These are phyloP conservation scores for Acacia confusa DNA, from an alignment of 306 rosid species.

Conservation along the genomic window DNA sequence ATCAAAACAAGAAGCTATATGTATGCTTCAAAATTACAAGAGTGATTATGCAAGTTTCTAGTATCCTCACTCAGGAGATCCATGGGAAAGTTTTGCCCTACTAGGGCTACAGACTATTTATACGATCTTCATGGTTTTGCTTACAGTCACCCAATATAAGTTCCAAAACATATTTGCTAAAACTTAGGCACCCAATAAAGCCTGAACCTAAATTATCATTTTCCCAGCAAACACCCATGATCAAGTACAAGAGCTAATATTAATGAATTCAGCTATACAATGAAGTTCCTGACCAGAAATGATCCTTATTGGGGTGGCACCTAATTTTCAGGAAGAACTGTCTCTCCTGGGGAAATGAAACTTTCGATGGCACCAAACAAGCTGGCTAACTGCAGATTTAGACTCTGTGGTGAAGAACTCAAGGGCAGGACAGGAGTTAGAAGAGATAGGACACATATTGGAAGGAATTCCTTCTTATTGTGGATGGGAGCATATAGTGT, in stretches of 20 bases:
- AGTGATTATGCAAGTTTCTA: background rate
- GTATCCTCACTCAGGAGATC: background rate
- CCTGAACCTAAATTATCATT: conserved; percentile 3
- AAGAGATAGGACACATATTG: conserved; percentile 71
- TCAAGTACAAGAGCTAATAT: conserved; percentile 21
- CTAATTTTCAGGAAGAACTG: conserved; percentile 45
- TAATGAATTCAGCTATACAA: conserved; percentile 36
- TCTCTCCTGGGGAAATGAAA: conserved; percentile 56
- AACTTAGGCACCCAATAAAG: conserved; percentile 14
- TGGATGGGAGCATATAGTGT: conserved; percentile 58
- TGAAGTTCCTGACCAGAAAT: background rate
- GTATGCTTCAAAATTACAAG: background rate
- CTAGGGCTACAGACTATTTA: background rate
- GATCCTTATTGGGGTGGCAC: conserved; percentile 25
- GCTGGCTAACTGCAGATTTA: conserved; percentile 54
- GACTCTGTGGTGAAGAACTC: conserved; percentile 40
- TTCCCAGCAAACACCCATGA: conserved; percentile 16
- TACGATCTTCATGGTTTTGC: background rate
- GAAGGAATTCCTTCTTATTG: conserved; percentile 61
- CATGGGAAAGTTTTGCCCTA: background rate
- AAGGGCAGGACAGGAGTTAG: conserved; percentile 49
- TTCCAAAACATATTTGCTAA: background rate
- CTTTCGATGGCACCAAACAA: conserved; percentile 61
- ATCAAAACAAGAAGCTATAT: background rate
- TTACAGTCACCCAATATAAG: background rate